These are phyloP conservation scores for Glutinoglossum americanum DNA, from an alignment of 495 filamentous ascomycete species.

Conservation along the genomic window DNA sequence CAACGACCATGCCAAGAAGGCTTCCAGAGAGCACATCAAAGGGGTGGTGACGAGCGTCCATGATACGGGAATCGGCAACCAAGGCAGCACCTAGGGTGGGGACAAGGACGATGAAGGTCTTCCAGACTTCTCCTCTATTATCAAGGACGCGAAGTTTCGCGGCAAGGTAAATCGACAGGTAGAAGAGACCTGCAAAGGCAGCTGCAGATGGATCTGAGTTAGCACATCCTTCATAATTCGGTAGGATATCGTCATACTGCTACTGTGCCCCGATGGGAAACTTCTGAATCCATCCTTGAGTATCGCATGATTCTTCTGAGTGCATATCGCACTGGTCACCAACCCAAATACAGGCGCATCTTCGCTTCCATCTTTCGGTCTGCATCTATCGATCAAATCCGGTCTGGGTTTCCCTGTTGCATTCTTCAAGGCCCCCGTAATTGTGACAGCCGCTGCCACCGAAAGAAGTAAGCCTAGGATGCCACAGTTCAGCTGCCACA, in stretches of 20 bases:
- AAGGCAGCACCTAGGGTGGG: conserved; percentile 32
- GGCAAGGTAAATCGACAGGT: conserved; percentile 47
- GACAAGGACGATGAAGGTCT: conserved; percentile 39
- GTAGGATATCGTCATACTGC: conserved; percentile 24
- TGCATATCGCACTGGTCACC: conserved; percentile 47
- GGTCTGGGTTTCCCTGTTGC: conserved; percentile 69
- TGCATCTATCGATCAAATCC: conserved; percentile 53
- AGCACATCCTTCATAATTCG: background rate
- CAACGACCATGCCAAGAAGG: conserved; percentile 15
- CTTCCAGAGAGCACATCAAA: conserved; percentile 69
- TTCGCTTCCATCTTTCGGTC: conserved; percentile 23
- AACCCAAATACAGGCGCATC: conserved; percentile 28
- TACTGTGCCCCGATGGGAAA: conserved; percentile 51
- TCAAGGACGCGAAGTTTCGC: conserved; percentile 32
- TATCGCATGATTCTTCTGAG: conserved; percentile 34
- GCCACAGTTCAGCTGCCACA: conserved; percentile 75
- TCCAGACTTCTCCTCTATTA: conserved; percentile 23
- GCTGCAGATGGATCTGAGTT: conserved; percentile 14
- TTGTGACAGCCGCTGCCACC: conserved; percentile 44
- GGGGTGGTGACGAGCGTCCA: conserved; percentile 73
- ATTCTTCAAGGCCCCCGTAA: conserved; percentile 71
- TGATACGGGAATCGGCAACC: conserved; percentile 33
- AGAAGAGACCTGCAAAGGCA: conserved; percentile 62
- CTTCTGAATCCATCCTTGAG: conserved; percentile 73
- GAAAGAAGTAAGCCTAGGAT: conserved; percentile 52